These are phyloP conservation scores for Mycena amicta DNA, from an alignment of 768 basidiomycete genomes.

Conservation along the genomic window DNA sequence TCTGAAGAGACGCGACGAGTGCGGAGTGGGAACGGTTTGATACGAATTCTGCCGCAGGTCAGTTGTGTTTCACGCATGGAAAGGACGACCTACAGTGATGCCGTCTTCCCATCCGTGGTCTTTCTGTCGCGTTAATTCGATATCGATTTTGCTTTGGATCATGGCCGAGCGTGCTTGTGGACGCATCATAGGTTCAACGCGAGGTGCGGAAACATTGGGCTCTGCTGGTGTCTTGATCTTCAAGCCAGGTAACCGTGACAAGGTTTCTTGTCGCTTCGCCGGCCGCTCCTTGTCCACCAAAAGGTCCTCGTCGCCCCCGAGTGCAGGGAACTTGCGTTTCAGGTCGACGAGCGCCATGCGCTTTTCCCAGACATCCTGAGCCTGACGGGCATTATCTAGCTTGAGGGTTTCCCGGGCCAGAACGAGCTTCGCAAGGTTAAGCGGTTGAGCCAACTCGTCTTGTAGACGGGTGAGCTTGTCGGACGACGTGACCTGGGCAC, in stretches of 20 bases:
- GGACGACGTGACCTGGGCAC: slow-evolving; percentile 85
- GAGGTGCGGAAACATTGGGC: slow-evolving; percentile 33
- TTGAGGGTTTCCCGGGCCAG: slow-evolving; percentile 78
- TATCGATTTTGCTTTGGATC: slow-evolving; percentile 69
- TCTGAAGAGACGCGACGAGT: slow-evolving; percentile 69
- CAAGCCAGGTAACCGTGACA: slow-evolving; percentile 50
- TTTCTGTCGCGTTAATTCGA: slow-evolving; percentile 61
- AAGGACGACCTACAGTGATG: slow-evolving; percentile 62
- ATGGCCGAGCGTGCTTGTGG: slow-evolving; percentile 68
- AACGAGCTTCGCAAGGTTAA: slow-evolving; percentile 73
- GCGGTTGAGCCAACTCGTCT: slow-evolving; percentile 69
- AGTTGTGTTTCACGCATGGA: background rate
- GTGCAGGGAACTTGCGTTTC: slow-evolving; percentile 71
- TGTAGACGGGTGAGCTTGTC: slow-evolving; percentile 88
- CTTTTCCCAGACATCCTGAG: slow-evolving; percentile 76
- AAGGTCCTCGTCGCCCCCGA: slow-evolving; percentile 73
- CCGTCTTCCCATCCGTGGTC: slow-evolving; percentile 90
- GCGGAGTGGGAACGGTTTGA: slow-evolving; percentile 61
- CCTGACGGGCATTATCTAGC: slow-evolving; percentile 59
- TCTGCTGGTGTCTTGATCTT: slow-evolving; percentile 56
- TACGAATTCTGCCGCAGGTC: slow-evolving; percentile 61
- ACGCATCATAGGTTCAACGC: slow-evolving; percentile 55
- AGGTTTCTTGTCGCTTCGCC: slow-evolving; percentile 51
- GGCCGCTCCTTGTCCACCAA: slow-evolving; percentile 45
- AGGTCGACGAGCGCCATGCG: slow-evolving; percentile 75